Evolutionary conservation across 2,329 filamentous ascomycete genomes (phyloP).

Genomic region (Cordyceps cateniannulata): DNA sequence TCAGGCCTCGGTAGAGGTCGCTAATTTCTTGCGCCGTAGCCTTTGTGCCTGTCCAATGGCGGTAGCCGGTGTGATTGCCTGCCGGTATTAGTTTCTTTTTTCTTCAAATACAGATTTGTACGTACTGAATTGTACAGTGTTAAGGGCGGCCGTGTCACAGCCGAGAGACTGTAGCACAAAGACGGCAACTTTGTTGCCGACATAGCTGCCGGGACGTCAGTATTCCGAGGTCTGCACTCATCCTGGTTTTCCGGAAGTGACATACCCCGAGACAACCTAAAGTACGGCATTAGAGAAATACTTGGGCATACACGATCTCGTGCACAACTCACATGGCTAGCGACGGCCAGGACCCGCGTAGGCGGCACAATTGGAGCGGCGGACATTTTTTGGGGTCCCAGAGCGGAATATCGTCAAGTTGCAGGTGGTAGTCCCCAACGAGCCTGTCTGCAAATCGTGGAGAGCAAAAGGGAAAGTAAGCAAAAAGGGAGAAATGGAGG

Average conservation of each 20-base stretch:
- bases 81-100: conserved; percentile 12
- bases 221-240: background rate
- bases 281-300: background rate
- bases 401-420: background rate
- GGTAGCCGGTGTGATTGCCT: conserved; percentile 96
- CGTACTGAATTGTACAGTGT: conserved; percentile 95
- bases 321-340: conserved; percentile 75
- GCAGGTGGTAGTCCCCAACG: background rate
- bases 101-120: background rate
- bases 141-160: conserved; percentile 87
- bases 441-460: background rate
- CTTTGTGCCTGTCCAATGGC: conserved; percentile 77
- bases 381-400: background rate
- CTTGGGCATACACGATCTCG: background rate
- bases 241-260: background rate
- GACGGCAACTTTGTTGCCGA: conserved; percentile 95
- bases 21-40: conserved; percentile 76
- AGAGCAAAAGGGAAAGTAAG: background rate
- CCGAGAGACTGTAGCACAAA: conserved; percentile 91
- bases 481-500: background rate
- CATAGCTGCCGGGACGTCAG: conserved; percentile 58
- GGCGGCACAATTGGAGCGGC: conserved; percentile 36
- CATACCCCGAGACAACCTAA: conserved; percentile 39
- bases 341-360: conserved; percentile 73
- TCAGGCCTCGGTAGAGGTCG: conserved; percentile 77